Percentiles rank a stretch among this genome's conserved stretches.
These are phyloP conservation scores for Tarenaya hassleriana DNA, from an alignment of 345 rosid species.

Conservation along the genomic window DNA sequence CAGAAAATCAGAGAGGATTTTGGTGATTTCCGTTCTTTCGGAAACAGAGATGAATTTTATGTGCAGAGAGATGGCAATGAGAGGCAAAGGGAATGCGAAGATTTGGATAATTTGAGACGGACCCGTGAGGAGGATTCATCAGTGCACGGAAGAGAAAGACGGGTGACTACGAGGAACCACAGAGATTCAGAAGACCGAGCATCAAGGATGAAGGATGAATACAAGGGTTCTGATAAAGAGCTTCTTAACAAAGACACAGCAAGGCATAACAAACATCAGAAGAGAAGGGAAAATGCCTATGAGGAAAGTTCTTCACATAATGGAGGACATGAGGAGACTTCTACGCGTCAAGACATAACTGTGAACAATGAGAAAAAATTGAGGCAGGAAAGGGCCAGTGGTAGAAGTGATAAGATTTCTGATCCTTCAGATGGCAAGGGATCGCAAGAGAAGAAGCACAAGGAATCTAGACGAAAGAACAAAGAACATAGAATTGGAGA, in stretches of 20 bases:
- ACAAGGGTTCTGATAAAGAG: conserved; percentile 62
- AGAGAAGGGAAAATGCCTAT: conserved; percentile 58
- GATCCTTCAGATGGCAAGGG: conserved; percentile 52
- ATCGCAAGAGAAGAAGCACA: conserved; percentile 56
- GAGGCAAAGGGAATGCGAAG: conserved; percentile 69
- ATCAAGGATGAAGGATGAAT: conserved; percentile 55
- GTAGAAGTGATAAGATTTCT: conserved; percentile 47
- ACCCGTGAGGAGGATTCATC: conserved; percentile 50
- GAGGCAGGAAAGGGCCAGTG: conserved; percentile 58
- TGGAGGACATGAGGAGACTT: conserved; percentile 56
- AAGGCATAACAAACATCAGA: conserved; percentile 57
- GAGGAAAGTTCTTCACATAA: conserved; percentile 55
- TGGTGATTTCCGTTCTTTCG: conserved; percentile 59
- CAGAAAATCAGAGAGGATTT: conserved; percentile 66
- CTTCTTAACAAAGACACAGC: conserved; percentile 49
- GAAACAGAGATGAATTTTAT: conserved; percentile 74
- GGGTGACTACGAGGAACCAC: conserved; percentile 45
- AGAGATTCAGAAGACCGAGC: conserved; percentile 71
- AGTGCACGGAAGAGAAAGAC: conserved; percentile 66
- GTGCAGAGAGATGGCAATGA: conserved; percentile 65
- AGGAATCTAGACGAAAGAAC: conserved; percentile 54
- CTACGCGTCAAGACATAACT: conserved; percentile 47
- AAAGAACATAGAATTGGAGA: conserved; percentile 64
- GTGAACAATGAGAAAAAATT: conserved; percentile 56
- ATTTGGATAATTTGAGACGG: conserved; percentile 42